Evolutionary conservation across 2,329 filamentous ascomycete species (phyloP).

Genomic region (Pleomassaria siparia): DNA sequence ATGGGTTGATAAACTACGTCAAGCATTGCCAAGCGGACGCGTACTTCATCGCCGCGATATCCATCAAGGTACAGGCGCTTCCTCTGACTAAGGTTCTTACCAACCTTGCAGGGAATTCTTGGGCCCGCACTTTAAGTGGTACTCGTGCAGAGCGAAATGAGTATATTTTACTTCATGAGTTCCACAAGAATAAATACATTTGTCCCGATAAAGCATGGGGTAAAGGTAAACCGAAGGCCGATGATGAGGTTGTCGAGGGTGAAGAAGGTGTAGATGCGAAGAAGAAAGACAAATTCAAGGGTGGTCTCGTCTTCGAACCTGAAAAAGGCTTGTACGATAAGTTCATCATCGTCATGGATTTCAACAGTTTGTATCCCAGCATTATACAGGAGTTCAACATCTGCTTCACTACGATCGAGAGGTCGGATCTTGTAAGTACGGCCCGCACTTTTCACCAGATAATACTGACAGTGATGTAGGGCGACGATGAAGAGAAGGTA

Average conservation of each 20-base stretch:
- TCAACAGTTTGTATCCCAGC: conserved; percentile 97
- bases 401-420: conserved; percentile 96
- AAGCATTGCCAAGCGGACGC: conserved; percentile 94
- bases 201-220: conserved; percentile 92
- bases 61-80: conserved; percentile 85
- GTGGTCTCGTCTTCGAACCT: conserved; percentile 95
- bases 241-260: conserved; percentile 73
- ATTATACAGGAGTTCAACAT: conserved; percentile 99
- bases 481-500: conserved; percentile 81
- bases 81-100: conserved; percentile 93
- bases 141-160: conserved; percentile 97
- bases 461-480: conserved; percentile 45
- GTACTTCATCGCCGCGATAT: conserved; percentile 90
- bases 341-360: conserved; percentile 99
- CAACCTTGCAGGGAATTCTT: conserved; percentile 95
- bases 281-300: conserved; percentile 99
- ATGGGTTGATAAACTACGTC: conserved; percentile 89
- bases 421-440: conserved; percentile 66
- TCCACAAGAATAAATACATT: conserved; percentile 95
- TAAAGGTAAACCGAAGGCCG: conserved; percentile 70
- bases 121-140: conserved; percentile 92
- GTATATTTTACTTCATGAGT: conserved; percentile 97
- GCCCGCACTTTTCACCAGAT: conserved; percentile 30
- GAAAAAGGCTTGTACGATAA: conserved; percentile 98
- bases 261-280: conserved; percentile 70